phyloP scores from a whole-genome alignment of 176 grass and related monocot genomes.

The Guadua angustifolia region DNA sequence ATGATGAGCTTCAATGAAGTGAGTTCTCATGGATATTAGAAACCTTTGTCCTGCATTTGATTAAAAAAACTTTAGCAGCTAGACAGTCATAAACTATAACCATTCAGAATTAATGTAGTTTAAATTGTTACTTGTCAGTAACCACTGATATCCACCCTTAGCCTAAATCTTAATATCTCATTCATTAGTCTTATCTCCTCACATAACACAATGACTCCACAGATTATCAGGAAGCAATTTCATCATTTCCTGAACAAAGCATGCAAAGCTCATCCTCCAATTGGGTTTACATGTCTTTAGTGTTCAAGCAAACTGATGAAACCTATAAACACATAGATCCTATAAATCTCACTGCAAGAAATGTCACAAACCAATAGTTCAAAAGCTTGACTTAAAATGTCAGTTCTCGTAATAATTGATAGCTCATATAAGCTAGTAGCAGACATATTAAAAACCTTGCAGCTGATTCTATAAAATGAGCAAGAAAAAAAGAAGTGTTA shows the following conservation, averaged over 20 bases:
- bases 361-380: background rate
- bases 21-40: too few relatives aligned
- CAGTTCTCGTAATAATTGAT: background rate
- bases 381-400: background rate
- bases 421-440: background rate
- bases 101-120: too few relatives aligned
- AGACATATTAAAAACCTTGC: background rate
- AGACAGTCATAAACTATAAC: too few relatives aligned
- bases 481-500: background rate
- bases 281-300: background rate
- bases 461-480: background rate
- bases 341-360: background rate
- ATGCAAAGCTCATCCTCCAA: background rate
- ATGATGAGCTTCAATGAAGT: too few relatives aligned
- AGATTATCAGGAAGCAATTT: background rate
- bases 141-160: background rate
- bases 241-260: background rate
- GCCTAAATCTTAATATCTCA: background rate
- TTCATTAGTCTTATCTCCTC: background rate
- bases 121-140: slow-evolving; percentile 8
- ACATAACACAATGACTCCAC: slow-evolving; percentile 1
- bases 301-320: background rate
- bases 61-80: too few relatives aligned
- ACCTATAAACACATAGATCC: slow-evolving; percentile 1
- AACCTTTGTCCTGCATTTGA: too few relatives aligned